Evolutionary conservation across 2,329 filamentous ascomycete genomes (phyloP), one percentile per base, ranked within the genome.

Genomic region (Alternaria rosae): DNA sequence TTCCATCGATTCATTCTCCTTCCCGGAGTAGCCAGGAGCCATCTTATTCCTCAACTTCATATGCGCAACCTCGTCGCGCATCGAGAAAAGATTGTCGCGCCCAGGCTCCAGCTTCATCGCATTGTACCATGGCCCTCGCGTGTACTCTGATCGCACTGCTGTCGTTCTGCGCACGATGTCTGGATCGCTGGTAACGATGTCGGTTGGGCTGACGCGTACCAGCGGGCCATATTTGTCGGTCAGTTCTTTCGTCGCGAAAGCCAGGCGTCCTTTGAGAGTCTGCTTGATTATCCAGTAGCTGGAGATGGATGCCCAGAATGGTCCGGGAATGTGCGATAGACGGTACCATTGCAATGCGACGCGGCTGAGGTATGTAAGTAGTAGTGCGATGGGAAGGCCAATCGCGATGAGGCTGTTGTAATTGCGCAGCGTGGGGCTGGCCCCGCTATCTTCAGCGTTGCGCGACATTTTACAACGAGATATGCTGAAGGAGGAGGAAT

Each of bases 1-100:
- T 57, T 88, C 85, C 7, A 87, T 77, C 0, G 80, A 77, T 3
- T 79, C 75, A 45, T 87, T 86, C 50, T 87, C 85, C 48, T 83
- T 82, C 1, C 85, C 85, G 1, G 66, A 68, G 11, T 70, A 70
- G 44, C 69, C 85, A 2, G 82, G 79, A 2, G 82, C 79, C 78
- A 87, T 83, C 59, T 85, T 82, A 53, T 80, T 80, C 15, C 68
- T 67, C 51, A 73, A 30, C 17, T 62, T 70, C 10, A 63, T 65
- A 62, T 88, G 86, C 23, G 79, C 78, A 1, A 74, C 76, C 42
- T 82, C 82, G 57, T 86, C 77, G 3, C 80, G 79, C 70, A 84
- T 78, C 1, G 79, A 82, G 51, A 88, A 85, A 23, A 87, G 71
- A 54, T 84, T 86, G 65, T 87, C 82, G 0, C 75, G 69, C 20